These are phyloP conservation scores for Malassezia yamatoensis DNA, from an alignment of 1,284 basidiomycete species.

Conservation along the genomic window DNA sequence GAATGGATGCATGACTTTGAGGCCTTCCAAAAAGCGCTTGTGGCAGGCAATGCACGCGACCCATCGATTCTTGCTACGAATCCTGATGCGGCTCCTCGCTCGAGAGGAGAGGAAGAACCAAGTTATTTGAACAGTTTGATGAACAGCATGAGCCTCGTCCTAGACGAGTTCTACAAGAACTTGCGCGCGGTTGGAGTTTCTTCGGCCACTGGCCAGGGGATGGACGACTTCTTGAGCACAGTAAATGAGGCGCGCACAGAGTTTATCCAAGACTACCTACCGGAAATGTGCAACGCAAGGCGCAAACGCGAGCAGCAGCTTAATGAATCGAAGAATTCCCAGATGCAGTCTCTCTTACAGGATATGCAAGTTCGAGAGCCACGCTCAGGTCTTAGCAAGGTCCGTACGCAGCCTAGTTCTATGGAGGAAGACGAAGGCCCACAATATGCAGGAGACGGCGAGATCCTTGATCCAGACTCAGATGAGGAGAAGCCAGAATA, in stretches of 20 bases:
- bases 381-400: conserved; percentile 39
- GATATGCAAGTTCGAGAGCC: conserved; percentile 58
- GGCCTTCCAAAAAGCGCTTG: conserved; percentile 53
- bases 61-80: conserved; percentile 49
- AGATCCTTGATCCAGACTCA: conserved; percentile 44
- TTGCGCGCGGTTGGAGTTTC: conserved; percentile 89
- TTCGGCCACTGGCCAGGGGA: conserved; percentile 83
- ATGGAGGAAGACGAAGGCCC: conserved; percentile 12
- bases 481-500: conserved; percentile 33
- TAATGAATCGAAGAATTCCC: conserved; percentile 59
- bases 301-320: conserved; percentile 55
- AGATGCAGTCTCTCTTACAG: conserved; percentile 69
- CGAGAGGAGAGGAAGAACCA: conserved; percentile 59
- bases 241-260: conserved; percentile 76
- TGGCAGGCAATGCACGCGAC: conserved; percentile 42
- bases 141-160: conserved; percentile 95
- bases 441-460: conserved; percentile 44
- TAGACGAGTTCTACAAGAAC: conserved; percentile 98
- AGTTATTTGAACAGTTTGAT: conserved; percentile 98
- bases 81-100: not conserved
- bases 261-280: conserved; percentile 80
- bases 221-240: conserved; percentile 79
- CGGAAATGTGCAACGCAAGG: conserved; percentile 67
- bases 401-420: conserved; percentile 19
- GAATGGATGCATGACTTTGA: conserved; percentile 99